Evolutionary conservation across 2,329 filamentous ascomycete species (phyloP), one percentile per base, ranked within the genome.

Genomic region (Cladobotryum protrusum): DNA sequence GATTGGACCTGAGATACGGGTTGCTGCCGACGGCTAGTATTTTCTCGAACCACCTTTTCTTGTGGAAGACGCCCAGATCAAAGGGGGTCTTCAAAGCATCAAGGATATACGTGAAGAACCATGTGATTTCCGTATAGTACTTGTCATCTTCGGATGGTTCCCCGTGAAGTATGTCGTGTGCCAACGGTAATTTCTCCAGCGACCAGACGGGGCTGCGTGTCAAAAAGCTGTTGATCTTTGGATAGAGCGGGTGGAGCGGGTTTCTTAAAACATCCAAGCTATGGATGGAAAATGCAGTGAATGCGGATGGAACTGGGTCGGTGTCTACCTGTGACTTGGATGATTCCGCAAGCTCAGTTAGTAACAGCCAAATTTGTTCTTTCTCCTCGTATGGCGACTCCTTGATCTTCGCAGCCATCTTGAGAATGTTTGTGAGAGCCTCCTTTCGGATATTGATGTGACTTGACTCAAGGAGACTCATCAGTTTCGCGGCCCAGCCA

Each of bases 161-260:
- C 47, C 82, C 78, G 51, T 81, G 75, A 11, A 85, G 70, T 46
- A 85, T 72, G 54, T 79, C 76, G 57, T 80, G 75, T 19, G 82
- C 81, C n/a, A 92, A 74, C 7, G 93, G 78, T 19, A 93, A 80
- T 61, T 82, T 84, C 52, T 87, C 81, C 15, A 84, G 63, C 12
- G 83, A 76, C 92, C 92, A 97, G 19, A 76, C 67, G 1, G 92
- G 91, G 0, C 83, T 80, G 46, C 83, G 83, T 18, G 88, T 88
- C 34, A 97, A 78, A 65, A 91, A 96, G 5, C 77, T 75, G 71
- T 95, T 96, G 67, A 93, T 72, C 64, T 96, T 96, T 51, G 83
- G 81, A 64, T 96, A 97, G 35, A 96, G 78, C 53, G 81, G 81
- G 62, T 95, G 89, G 14, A 89, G 76, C 0, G 92, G 92, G 54